Evolutionary conservation across 2,329 filamentous ascomycete species (phyloP).

Genomic region (Dactylonectria macrodidyma): DNA sequence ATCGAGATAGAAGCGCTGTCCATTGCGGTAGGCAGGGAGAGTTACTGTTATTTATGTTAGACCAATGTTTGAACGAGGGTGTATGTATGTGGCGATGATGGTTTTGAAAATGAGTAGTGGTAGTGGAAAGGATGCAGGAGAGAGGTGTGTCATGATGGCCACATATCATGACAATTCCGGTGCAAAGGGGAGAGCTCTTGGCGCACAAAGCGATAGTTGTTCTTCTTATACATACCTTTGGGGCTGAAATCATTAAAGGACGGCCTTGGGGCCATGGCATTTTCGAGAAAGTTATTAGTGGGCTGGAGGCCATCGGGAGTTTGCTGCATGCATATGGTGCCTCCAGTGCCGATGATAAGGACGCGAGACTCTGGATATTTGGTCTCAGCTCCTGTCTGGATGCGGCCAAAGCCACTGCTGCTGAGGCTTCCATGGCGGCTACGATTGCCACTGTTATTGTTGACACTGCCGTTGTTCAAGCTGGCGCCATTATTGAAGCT

Average conservation of each 20-base stretch:
- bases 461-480: conserved; percentile 13
- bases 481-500: background rate
- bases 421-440: conserved; percentile 4
- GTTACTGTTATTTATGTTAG: conserved; percentile 53
- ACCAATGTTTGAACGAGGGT: background rate
- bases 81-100: too few species aligned
- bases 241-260: conserved; percentile 82
- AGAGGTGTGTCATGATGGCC: too few species aligned
- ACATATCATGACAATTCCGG: conserved; percentile 22
- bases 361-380: conserved; percentile 82
- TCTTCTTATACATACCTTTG: conserved; percentile 42
- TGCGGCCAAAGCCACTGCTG: conserved; percentile 28
- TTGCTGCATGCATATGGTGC: conserved; percentile 92
- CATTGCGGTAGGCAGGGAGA: conserved; percentile 67
- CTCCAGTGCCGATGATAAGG: conserved; percentile 91
- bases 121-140: too few species aligned
- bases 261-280: conserved; percentile 84
- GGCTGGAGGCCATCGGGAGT: conserved; percentile 86
- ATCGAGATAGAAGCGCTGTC: conserved; percentile 67
- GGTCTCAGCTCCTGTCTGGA: conserved; percentile 36
- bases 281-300: conserved; percentile 83
- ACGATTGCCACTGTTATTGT: background rate
- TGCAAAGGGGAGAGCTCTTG: background rate
- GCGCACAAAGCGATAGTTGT: background rate
- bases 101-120: too few species aligned